Conservation (phyloP, 2,329 filamentous ascomycete species). For the Colletotrichum liriopes region DNA sequence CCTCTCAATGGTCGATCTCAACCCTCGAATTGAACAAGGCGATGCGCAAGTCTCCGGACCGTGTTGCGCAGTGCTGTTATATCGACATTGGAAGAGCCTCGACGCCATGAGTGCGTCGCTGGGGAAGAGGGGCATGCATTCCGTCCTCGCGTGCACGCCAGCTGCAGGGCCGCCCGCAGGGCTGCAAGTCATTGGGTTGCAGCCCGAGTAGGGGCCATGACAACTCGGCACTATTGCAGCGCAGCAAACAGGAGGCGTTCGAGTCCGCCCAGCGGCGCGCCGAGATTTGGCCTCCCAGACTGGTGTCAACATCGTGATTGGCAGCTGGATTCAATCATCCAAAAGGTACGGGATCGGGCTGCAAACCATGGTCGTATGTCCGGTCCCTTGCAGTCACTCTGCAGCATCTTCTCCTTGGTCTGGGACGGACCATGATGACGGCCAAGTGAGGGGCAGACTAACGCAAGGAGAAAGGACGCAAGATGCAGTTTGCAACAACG, state of each 20-base stretch:
- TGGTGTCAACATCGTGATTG: background rate
- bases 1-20: background rate
- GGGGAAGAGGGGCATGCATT: background rate
- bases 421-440: slow-evolving; percentile 20
- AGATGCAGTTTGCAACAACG: slow-evolving; percentile 27
- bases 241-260: background rate
- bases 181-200: slow-evolving; percentile 40
- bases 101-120: background rate
- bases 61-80: background rate
- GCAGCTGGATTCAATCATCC: background rate
- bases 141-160: background rate
- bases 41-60: background rate
- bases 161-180: background rate
- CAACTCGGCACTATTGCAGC: background rate
- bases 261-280: background rate
- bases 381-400: slow-evolving; percentile 26
- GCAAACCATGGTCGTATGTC: slow-evolving; percentile 1
- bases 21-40: no score
- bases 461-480: slow-evolving; percentile 32
- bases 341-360: slow-evolving; percentile 7
- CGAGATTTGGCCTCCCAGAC: background rate
- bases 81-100: slow-evolving; percentile 2
- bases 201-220: slow-evolving; percentile 14
- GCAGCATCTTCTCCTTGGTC: slow-evolving; percentile 18
- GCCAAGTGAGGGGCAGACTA: slow-evolving; percentile 15